Base-by-base conservation (phyloP, 2,329 filamentous ascomycete genomes). In the Colletotrichum aenigma region DNA sequence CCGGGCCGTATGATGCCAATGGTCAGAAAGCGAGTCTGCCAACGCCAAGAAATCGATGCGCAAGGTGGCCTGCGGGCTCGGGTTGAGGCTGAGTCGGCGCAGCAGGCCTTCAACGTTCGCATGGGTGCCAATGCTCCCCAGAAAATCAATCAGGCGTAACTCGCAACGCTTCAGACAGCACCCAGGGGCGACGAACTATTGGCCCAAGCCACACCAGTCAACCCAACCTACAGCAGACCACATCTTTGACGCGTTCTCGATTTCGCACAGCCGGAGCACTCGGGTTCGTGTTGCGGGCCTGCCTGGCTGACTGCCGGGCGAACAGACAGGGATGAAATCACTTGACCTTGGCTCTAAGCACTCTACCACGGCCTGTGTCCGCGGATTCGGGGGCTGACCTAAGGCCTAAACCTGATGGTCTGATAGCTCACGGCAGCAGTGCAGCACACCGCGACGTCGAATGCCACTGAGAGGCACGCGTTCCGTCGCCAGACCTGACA, bases 21-120 rank as follows among this genome's bases (percentile, higher is more conserved):
- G 64, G 26, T 28, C 24, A 43, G 28, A 30, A 13, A 36, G 64
- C 28, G 67, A 30, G 21, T 55, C 34, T 16, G 18, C 30, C 24
- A 18, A 18, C 58, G 64, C 69, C 70, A 58, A 65, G 64, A 69
- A 43, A 26, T 32, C 7, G 5, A 58, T n/a, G 30, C 34, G n/a
- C 38, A 38, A 55, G 26, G 12, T 13, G 28, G 32, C 36, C 30
- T 55, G 21, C 38, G 32, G 30, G n/a, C 55, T 21, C 38, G 58
- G 16, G 16, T 16, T n/a, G 64, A 55, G 74, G 74, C 74, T 76
- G 70, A 65, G 70, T 52, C n/a, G 70, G 70, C 73, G 70, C 73
- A 73, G 73, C 70, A 68, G 13, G 7, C 36, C 13, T 32, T 65
- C 52, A 36, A 64, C 48, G 64, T 61, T n/a, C 8, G 28, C 61